These are phyloP conservation scores for Suhomyces sp. DNA, from an alignment of 805 yeast species.

Conservation along the genomic window DNA sequence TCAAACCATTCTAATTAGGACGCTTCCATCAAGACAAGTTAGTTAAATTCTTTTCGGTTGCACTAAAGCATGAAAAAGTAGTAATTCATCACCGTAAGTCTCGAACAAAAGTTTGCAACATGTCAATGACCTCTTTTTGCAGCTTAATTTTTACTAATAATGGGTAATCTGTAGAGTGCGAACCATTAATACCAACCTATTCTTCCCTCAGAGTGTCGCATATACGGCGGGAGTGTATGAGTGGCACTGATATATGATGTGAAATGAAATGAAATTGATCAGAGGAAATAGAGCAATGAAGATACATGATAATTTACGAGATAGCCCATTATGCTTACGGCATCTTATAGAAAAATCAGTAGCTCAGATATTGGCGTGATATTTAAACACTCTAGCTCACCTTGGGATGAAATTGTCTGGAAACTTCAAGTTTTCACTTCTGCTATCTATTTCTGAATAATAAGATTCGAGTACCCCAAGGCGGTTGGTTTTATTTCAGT, in stretches of 20 bases:
- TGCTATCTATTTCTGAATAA: not conserved
- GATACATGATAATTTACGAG: too few relatives aligned
- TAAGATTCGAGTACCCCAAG: too few relatives aligned
- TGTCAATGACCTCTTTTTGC: not conserved
- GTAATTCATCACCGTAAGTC: not conserved
- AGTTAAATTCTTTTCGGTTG: not conserved
- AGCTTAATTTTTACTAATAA: not conserved
- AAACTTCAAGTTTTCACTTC: not conserved
- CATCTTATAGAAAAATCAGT: too few relatives aligned
- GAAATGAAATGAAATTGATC: too few relatives aligned
- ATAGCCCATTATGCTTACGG: too few relatives aligned
- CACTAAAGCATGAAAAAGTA: not conserved
- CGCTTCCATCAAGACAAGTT: not conserved
- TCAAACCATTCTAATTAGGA: not conserved
- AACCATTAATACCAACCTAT: too few relatives aligned
- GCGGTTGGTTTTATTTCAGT: not conserved
- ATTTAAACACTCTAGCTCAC: not conserved
- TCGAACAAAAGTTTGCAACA: not conserved
- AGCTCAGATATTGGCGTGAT: not conserved
- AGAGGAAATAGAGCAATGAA: too few relatives aligned
- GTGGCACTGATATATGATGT: too few relatives aligned
- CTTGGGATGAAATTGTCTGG: not conserved
- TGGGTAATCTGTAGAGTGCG: not conserved
- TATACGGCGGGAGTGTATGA: not conserved
- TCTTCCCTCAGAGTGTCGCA: not conserved